These are phyloP conservation scores for Sclerotinia trifoliorum DNA, from an alignment of 2,329 filamentous ascomycete genomes.

Conservation along the genomic window DNA sequence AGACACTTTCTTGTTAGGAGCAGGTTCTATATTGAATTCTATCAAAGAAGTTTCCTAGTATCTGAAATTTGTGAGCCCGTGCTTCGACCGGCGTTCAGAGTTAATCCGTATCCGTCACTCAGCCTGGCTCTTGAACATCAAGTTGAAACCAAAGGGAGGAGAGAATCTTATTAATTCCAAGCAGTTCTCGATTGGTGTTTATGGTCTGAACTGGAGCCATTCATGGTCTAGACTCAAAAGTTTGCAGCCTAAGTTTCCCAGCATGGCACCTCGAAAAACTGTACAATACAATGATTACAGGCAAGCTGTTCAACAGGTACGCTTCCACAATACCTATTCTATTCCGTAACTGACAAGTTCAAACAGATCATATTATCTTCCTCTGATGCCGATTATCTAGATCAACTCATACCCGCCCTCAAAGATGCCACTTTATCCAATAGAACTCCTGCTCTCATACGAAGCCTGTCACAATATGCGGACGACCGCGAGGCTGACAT, in stretches of 20 bases:
- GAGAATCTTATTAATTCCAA: neutral
- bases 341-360: neutral
- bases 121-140: conserved; percentile 8
- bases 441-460: conserved; percentile 69
- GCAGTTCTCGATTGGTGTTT: neutral
- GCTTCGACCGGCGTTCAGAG: neutral
- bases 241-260: neutral
- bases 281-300: conserved; percentile 40
- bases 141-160: neutral
- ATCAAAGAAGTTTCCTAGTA: neutral
- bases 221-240: neutral
- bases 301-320: conserved; percentile 38
- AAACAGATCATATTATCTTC: conserved; percentile 84
- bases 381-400: conserved; percentile 89
- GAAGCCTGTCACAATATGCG: conserved; percentile 77
- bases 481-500: conserved; percentile 87
- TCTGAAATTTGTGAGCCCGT: neutral
- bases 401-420: conserved; percentile 90
- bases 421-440: conserved; percentile 82
- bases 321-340: conserved; percentile 2
- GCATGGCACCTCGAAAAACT: conserved; percentile 33
- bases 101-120: neutral
- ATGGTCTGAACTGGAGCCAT: neutral
- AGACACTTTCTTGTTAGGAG: neutral
- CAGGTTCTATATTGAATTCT: neutral